Evolutionary conservation across 768 basidiomycete genomes (phyloP).

Genomic region (Tubosaeta sp.): DNA sequence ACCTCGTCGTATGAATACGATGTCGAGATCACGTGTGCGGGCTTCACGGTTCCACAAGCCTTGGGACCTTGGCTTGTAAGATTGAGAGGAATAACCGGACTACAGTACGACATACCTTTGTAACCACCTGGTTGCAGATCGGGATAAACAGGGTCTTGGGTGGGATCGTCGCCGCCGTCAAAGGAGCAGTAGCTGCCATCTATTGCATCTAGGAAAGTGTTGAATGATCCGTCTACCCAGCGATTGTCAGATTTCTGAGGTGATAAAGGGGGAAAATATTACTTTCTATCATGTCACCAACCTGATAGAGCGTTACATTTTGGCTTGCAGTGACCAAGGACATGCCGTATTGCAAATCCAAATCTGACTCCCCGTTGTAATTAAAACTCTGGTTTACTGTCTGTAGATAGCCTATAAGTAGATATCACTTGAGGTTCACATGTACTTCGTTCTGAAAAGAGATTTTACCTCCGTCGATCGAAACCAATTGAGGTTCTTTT

Average conservation of each 20-base stretch:
- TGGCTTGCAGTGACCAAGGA: conserved; percentile 24
- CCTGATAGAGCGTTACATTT: conserved; percentile 31
- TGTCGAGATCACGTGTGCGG: conserved; percentile 41
- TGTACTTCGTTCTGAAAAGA: background rate
- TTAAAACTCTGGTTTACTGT: conserved; percentile 11
- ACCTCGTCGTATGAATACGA: conserved; percentile 40
- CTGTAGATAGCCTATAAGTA: conserved; percentile 22
- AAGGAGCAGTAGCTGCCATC: conserved; percentile 35
- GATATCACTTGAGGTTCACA: background rate
- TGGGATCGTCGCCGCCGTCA: conserved; percentile 33
- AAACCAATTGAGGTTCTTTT: conserved; percentile 26
- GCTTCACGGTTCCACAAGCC: conserved; percentile 36
- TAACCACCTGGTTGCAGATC: conserved; percentile 18
- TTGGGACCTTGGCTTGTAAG: conserved; percentile 9
- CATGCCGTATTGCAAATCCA: conserved; percentile 33
- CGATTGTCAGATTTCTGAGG: background rate
- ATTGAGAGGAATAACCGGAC: background rate
- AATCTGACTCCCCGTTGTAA: conserved; percentile 27
- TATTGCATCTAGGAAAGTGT: conserved; percentile 33
- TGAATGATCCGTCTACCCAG: conserved; percentile 25
- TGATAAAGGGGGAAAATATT: background rate
- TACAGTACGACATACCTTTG: conserved; percentile 10
- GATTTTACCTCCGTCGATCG: conserved; percentile 34
- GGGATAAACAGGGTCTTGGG: conserved; percentile 25
- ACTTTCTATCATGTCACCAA: conserved; percentile 30